Conservation (phyloP, 305 asterid genomes). For the Rubia balearica region DNA sequence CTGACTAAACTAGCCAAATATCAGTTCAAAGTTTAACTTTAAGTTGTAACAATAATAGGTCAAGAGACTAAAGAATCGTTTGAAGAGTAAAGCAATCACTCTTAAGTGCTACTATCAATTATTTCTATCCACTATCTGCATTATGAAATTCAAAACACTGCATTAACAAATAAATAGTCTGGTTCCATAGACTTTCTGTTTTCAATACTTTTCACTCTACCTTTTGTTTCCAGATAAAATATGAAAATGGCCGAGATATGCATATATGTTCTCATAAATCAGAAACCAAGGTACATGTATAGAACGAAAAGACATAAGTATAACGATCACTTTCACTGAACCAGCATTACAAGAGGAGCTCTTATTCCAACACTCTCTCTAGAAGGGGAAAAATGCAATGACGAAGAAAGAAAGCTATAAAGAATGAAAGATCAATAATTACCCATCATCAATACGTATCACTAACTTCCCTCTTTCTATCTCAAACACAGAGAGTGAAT, state of each 20-base stretch:
- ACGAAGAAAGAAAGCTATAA: constrained; percentile 6
- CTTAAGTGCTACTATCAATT: not conserved
- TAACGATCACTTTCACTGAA: constrained; percentile 9
- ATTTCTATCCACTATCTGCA: not conserved
- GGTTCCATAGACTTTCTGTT: not conserved
- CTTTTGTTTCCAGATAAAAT: constrained; percentile 22
- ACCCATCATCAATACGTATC: constrained; percentile 14
- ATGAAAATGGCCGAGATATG: not conserved
- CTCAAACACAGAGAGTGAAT: constrained; percentile 50
- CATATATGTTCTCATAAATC: not conserved
- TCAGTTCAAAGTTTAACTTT: not conserved
- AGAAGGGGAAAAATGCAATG: not conserved
- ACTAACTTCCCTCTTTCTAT: constrained; percentile 33
- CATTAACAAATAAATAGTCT: not conserved
- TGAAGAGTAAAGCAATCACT: not conserved
- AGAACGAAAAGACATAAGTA: not conserved
- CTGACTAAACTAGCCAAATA: no score
- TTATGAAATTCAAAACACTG: not conserved
- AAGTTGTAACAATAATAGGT: not conserved
- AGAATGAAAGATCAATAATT: constrained; percentile 12
- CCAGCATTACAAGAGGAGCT: constrained; percentile 3
- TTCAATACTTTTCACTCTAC: constrained; percentile 30
- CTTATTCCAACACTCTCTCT: not conserved
- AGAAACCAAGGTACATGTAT: not conserved
- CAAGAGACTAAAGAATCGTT: not conserved